Evolutionary conservation across 1,284 basidiomycete genomes (phyloP), one percentile per base, ranked within the genome.

Genomic region (Ustilago sp.): DNA sequence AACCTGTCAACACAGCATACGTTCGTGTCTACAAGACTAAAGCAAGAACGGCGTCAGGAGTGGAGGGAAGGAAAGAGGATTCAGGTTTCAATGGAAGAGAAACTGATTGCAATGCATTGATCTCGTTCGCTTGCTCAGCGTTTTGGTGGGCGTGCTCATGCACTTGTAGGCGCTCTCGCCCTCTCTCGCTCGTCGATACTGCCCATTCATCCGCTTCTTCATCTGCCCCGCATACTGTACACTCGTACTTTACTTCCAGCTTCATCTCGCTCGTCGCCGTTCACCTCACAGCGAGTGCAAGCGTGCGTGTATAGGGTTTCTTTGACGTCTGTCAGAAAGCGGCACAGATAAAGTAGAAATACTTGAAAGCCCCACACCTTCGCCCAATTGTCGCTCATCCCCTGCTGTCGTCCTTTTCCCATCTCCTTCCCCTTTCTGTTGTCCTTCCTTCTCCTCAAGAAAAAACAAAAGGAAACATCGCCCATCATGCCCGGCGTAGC

Each of bases 321-420:
- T 48, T 48, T 48, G 23, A 48, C 45, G 45, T 2, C 45, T 48
- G 45, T 48, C 45, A 23, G 45, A 48, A 2, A 31, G 45, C 9
- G 8, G 15, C 15, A 8, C 11, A 28, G 28, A 57, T 58, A 63
- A 63, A 19, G 62, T 63, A 63, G 62, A 63, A 63, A 63, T 63
- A 63, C 43, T 31, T n/a, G 34, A 9, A 35, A 36, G 19, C 32
- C 34, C n/a, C 17, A 8, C 15, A n/a, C 38, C 19, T 60, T 38
- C 56, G 28, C 45, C 62, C 23, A 28, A 17, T 38, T 35, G 11
- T 34, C 47, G 50, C 17, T 41, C 15, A 31, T 32, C 39, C 36
- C 47, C 8, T 39, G 8, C 32, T 19, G 55, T 4, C 15, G 12
- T 50, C 15, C 48, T 7, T 0, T 43, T 31, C 48, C 52, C n/a